These are phyloP conservation scores for Leersia perrieri DNA, from an alignment of 176 grass and related monocot genomes.

Conservation along the genomic window DNA sequence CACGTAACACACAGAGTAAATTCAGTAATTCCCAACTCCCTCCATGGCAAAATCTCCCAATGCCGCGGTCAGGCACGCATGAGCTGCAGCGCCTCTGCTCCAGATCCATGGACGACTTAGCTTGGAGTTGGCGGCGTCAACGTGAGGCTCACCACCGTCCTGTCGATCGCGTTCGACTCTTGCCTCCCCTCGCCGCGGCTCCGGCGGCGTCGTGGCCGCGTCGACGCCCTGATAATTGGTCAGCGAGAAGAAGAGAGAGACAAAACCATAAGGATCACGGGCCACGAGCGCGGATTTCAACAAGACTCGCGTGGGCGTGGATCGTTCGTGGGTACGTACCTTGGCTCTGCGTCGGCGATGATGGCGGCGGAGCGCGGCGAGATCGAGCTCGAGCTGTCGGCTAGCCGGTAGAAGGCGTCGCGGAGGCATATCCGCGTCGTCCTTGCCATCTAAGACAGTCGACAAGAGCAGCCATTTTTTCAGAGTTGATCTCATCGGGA, in stretches of 20 bases:
- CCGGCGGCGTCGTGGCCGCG: background rate
- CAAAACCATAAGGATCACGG: background rate
- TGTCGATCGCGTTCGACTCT: conserved; percentile 67
- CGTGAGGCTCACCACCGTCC: conserved; percentile 53
- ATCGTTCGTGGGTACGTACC: too few relatives aligned
- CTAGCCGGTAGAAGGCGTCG: conserved; percentile 77
- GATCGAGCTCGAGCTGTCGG: conserved; percentile 35
- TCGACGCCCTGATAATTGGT: conserved; percentile 29
- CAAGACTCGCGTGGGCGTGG: background rate
- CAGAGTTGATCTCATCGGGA: background rate
- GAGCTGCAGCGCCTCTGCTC: background rate
- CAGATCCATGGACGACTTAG: background rate
- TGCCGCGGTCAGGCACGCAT: background rate
- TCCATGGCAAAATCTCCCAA: too few relatives aligned
- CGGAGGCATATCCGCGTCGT: conserved; percentile 66
- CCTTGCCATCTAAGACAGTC: conserved; percentile 69
- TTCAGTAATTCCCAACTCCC: too few relatives aligned
- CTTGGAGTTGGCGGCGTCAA: conserved; percentile 33
- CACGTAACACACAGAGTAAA: too few relatives aligned
- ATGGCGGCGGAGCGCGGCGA: background rate
- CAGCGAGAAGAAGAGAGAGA: background rate
- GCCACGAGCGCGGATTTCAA: background rate
- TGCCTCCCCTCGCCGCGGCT: conserved; percentile 39
- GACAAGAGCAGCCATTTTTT: conserved; percentile 16
- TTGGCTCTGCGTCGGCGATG: background rate